Evolutionary conservation across 1,139 yeast genomes (phyloP).

Genomic region (Magnusiomyces ingens): DNA sequence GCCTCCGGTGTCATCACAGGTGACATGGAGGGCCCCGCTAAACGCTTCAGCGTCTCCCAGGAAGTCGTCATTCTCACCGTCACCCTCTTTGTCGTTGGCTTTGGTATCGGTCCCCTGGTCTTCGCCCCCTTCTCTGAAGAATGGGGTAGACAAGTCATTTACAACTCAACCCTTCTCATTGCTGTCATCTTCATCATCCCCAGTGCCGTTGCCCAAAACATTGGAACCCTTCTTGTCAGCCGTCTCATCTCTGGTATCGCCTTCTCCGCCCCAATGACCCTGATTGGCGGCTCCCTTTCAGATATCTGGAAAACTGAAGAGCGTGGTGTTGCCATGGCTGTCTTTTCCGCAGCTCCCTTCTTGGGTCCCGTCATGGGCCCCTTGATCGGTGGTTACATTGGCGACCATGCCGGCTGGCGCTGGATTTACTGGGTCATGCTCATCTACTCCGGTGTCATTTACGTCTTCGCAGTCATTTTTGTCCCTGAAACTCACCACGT

Average conservation of each 20-base stretch:
- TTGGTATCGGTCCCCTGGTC: constrained; percentile 67
- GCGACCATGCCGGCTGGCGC: constrained; percentile 56
- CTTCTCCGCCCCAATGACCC: constrained; percentile 74
- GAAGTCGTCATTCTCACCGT: constrained; percentile 78
- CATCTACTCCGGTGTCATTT: constrained; percentile 50
- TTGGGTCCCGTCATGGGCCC: constrained; percentile 61
- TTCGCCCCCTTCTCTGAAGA: constrained; percentile 76
- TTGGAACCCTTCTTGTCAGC: constrained; percentile 58
- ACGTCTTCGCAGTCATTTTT: constrained; percentile 39
- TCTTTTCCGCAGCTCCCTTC: constrained; percentile 65
- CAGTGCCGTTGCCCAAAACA: constrained; percentile 63
- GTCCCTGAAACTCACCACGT: constrained; percentile 90
- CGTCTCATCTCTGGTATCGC: constrained; percentile 64
- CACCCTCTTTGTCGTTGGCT: constrained; percentile 75
- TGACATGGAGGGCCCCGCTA: constrained; percentile 52
- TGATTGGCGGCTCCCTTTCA: constrained; percentile 72
- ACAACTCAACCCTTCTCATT: constrained; percentile 46
- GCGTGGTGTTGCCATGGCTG: constrained; percentile 69
- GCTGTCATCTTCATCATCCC: constrained; percentile 65
- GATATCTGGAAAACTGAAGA: constrained; percentile 61
- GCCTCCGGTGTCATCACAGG: constrained; percentile 87
- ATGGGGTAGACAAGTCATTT: constrained; percentile 58
- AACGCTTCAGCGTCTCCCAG: constrained; percentile 57
- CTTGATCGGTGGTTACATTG: constrained; percentile 64
- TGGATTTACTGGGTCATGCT: constrained; percentile 66